Base-by-base conservation (phyloP, 1,139 yeast genomes). In the Magnusiomyces paraingens region DNA sequence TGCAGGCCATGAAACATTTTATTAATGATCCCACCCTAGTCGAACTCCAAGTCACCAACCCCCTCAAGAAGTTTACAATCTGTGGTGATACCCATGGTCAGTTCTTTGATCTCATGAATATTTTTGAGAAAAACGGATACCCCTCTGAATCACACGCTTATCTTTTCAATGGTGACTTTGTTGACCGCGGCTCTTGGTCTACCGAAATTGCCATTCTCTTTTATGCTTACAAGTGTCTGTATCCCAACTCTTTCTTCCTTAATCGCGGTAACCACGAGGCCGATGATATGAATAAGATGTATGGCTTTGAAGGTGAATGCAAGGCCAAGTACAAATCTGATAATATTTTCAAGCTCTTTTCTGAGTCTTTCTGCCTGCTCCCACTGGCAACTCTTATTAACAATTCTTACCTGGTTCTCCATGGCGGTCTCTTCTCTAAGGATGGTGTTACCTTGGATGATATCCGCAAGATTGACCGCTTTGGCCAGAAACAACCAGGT, bases 41-140 rank as follows among this genome's bases (percentile, higher is more conserved):
- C 32, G 98, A 93, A 64, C 67, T 90, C 26, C 72, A 75, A 5
- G 72, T 83, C 46, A 74, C 76, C 2, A 29, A 48, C 17, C 64
- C 71, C 22, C 70, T 70, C 40, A 65, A 66, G 20, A 59, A 61
- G 20, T 74, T 94, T 49, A 89, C 98, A 0, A 86, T 93, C 11
- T 94, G 95, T 61, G 99, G 99, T 60, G 99, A 93, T 67, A 93
- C 98, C 0, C 99, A 93, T 67, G 99, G 99, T 41, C 99, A 93
- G 69, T 90, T 86, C 66, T 93, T 80, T 65, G 99, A 93, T 67
- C 82, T 93, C 51, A 72, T 91, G 64, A 86, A 91, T 67, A 77
- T 93, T 52, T 93, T 93, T 69, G 69, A 77, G 47, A 76, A 69
- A 49, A 90, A 83, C 65, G 99, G 99, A 6, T 84, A 82, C 21